Conservation (phyloP, 352 stramenopile genomes). For the Pythium folliculosum region DNA sequence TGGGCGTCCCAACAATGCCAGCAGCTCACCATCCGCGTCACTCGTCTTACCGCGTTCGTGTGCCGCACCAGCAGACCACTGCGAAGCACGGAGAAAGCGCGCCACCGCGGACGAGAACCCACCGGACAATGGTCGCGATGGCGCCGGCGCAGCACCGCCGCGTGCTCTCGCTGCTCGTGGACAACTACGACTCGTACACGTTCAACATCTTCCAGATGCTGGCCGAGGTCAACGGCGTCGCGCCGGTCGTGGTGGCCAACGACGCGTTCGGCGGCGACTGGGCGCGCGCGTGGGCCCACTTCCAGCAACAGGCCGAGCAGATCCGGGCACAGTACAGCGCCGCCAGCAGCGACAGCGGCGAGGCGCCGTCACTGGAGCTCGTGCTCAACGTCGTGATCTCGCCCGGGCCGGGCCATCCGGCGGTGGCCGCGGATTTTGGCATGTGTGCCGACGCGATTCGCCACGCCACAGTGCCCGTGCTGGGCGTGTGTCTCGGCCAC, state of each 20-base stretch:
- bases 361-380: constrained; percentile 12
- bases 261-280: constrained; percentile 86
- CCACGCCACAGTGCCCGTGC: constrained; percentile 67
- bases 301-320: constrained; percentile 41
- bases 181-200: too few relatives aligned
- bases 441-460: constrained; percentile 85
- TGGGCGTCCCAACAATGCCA: too few relatives aligned
- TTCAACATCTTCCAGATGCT: constrained; percentile 97
- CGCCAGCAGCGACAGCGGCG: too few relatives aligned
- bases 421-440: constrained; percentile 78
- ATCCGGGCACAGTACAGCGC: constrained; percentile 11
- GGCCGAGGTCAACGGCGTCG: constrained; percentile 86
- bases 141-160: constrained; percentile 28
- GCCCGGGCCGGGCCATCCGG: constrained; percentile 90
- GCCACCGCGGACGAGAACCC: too few relatives aligned
- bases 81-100: too few relatives aligned
- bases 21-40: too few relatives aligned
- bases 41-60: too few relatives aligned
- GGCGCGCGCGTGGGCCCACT: constrained; percentile 53
- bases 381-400: constrained; percentile 88
- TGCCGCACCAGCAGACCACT: too few relatives aligned
- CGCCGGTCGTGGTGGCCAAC: constrained; percentile 92
- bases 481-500: constrained; percentile 98
- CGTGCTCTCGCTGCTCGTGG: constrained; percentile 89
- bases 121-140: constrained; percentile 33